Evolutionary conservation across 257 asterid species (phyloP), one percentile per base, ranked within the genome.

Genomic region (Cordia subcordata): DNA sequence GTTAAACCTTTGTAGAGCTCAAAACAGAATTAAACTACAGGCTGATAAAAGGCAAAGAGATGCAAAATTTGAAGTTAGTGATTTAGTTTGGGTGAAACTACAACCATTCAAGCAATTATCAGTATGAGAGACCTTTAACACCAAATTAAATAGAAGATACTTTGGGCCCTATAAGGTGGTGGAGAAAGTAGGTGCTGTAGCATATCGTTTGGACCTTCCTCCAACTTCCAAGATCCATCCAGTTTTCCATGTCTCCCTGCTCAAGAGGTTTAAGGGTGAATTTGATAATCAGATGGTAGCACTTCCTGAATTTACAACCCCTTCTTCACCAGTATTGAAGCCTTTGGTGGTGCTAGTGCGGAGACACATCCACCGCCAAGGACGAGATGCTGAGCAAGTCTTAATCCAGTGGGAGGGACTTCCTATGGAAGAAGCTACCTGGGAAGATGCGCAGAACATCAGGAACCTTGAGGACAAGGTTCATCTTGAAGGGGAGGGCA

Each of bases 91-190:
- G 3, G 32, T 68, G 1, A 60, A 61, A 12, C 18, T 61, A 0
- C 63, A 68, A 6, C 67, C 52, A 1, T 60, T 53, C 4, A 11
- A 14, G 1, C 52, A 68, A 27, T 10, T 1, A 1, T 16, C 67
- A 0, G 33, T 68, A 6, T 23, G 3, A 0, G 4, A 4, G 0
- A 1, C 63, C 20, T 9, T 1, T 1, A 39, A 42, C 21, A 17
- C 15, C 10, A 67, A 67, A 13, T 33, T 67, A 0, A 9, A 23
- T 0, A 1, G 52, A 0, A 27, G 17, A 1, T 57, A 2, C 0
- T 65, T 45, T 33, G 64, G 50, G 0, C 70, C 64, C 0, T 66
- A 14, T 16, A 13, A 58, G 13, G 9, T 66, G 0, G 2, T 9
- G 0, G 16, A 42, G 12, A 39, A 5, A 15, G 20, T 53, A 0